These are phyloP conservation scores for Flueggea neowawraea DNA, from an alignment of 441 rosid species.

Conservation along the genomic window DNA sequence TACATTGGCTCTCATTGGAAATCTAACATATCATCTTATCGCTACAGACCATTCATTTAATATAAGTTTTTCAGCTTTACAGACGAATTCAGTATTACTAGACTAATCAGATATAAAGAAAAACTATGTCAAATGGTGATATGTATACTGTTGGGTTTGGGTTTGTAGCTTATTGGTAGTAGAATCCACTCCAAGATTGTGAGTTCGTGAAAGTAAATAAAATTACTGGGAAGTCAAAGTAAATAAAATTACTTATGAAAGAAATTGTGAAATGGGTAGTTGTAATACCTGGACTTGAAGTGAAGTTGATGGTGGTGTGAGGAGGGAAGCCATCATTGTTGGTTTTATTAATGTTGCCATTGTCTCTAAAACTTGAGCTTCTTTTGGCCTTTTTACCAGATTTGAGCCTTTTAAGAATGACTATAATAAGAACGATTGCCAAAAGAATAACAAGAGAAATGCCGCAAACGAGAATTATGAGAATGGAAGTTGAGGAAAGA, in stretches of 20 bases:
- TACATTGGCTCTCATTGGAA: too few species aligned
- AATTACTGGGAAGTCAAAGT: too few species aligned
- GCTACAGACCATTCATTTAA: too few species aligned
- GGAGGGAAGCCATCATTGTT: slow-evolving; percentile 29
- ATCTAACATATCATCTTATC: too few species aligned
- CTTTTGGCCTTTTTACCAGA: slow-evolving; percentile 30
- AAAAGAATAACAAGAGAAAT: slow-evolving; percentile 38
- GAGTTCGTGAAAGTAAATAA: too few species aligned
- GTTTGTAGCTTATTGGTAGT: too few species aligned
- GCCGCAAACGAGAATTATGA: slow-evolving; percentile 39
- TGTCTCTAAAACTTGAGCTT: slow-evolving; percentile 26
- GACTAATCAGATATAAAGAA: too few species aligned
- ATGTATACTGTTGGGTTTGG: too few species aligned
- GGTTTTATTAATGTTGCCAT: slow-evolving; percentile 20
- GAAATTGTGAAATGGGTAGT: background rate
- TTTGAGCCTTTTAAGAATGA: slow-evolving; percentile 51
- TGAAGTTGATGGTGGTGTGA: slow-evolving; percentile 37
- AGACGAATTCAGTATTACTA: too few species aligned
- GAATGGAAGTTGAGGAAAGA: slow-evolving; percentile 44
- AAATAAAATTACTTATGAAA: background rate
- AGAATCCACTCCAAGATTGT: too few species aligned
- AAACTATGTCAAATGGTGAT: too few species aligned
- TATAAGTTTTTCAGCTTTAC: too few species aligned
- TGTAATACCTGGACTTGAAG: slow-evolving; percentile 73
- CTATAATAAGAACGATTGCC: slow-evolving; percentile 35